Conservation (phyloP, 2,329 filamentous ascomycete species). For the Botryosphaeria dothidea region DNA sequence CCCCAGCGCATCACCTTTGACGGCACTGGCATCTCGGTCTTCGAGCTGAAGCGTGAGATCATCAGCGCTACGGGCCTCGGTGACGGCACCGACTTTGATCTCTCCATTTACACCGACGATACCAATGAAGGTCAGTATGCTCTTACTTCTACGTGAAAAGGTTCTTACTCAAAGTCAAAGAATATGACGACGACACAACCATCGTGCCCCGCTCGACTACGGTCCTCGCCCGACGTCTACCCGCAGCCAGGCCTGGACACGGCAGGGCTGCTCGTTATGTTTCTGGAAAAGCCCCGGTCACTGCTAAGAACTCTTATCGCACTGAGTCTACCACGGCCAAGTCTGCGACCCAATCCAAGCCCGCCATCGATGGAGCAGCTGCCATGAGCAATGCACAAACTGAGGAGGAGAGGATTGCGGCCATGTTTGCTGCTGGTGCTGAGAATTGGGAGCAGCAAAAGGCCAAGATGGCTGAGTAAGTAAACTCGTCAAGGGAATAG, state of each 20-base stretch:
- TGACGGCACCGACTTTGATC: conserved; percentile 94
- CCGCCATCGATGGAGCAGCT: conserved; percentile 55
- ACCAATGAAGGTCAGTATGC: conserved; percentile 75
- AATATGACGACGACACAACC: conserved; percentile 97
- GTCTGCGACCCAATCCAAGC: conserved; percentile 41
- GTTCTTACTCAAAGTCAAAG: conserved; percentile 48
- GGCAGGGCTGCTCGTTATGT: conserved; percentile 94
- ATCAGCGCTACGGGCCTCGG: conserved; percentile 92
- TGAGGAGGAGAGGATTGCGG: conserved; percentile 90
- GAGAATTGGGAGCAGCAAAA: conserved; percentile 93
- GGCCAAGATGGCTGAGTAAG: conserved; percentile 77
- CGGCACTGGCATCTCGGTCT: conserved; percentile 95
- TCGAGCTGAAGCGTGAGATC: conserved; percentile 98
- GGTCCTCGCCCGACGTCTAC: conserved; percentile 83
- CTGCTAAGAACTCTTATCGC: conserved; percentile 76
- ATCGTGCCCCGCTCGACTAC: conserved; percentile 94
- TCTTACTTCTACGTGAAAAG: neutral
- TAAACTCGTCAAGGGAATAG: conserved; percentile 27
- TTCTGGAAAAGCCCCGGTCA: conserved; percentile 90
- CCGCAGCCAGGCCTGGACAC: conserved; percentile 80
- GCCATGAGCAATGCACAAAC: conserved; percentile 79
- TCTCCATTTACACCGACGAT: conserved; percentile 92
- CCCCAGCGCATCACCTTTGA: conserved; percentile 94
- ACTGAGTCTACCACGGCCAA: conserved; percentile 61
- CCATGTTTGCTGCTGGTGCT: conserved; percentile 86